phyloP scores from a whole-genome alignment of 768 basidiomycete genomes.

The Phylloporus sp. region DNA sequence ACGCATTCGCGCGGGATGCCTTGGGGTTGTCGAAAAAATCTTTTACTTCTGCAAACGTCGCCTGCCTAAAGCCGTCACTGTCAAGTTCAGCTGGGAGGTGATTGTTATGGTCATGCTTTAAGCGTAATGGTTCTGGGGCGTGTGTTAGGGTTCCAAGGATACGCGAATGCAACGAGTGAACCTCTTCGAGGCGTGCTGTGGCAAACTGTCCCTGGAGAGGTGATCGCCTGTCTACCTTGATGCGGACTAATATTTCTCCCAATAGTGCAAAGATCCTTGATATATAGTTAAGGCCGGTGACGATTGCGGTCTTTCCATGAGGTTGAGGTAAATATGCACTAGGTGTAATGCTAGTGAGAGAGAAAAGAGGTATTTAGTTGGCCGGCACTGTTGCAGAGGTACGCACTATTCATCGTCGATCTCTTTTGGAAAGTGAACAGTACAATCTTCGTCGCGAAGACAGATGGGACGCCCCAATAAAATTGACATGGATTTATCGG shows the following conservation, averaged over 20 bases:
- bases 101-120: constrained; percentile 56
- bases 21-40: constrained; percentile 92
- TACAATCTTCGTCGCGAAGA: constrained; percentile 87
- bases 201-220: constrained; percentile 84
- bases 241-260: constrained; percentile 83
- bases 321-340: constrained; percentile 83
- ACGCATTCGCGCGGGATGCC: constrained; percentile 77
- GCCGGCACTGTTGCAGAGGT: constrained; percentile 17
- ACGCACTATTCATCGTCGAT: constrained; percentile 87
- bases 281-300: constrained; percentile 84
- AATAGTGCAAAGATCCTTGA: constrained; percentile 83
- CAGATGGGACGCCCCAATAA: constrained; percentile 81
- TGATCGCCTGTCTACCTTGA: constrained; percentile 82
- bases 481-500: constrained; percentile 89
- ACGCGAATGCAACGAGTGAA: constrained; percentile 73
- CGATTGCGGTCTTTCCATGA: constrained; percentile 78
- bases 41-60: constrained; percentile 83
- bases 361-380: constrained; percentile 23
- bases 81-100: constrained; percentile 58
- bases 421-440: constrained; percentile 83
- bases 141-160: constrained; percentile 73
- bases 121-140: constrained; percentile 68
- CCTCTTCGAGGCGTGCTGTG: constrained; percentile 79
- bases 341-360: constrained; percentile 64
- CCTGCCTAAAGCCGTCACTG: constrained; percentile 72